Evolutionary conservation across 2,329 filamentous ascomycete species (phyloP).

Genomic region (Aspergillus sojae): DNA sequence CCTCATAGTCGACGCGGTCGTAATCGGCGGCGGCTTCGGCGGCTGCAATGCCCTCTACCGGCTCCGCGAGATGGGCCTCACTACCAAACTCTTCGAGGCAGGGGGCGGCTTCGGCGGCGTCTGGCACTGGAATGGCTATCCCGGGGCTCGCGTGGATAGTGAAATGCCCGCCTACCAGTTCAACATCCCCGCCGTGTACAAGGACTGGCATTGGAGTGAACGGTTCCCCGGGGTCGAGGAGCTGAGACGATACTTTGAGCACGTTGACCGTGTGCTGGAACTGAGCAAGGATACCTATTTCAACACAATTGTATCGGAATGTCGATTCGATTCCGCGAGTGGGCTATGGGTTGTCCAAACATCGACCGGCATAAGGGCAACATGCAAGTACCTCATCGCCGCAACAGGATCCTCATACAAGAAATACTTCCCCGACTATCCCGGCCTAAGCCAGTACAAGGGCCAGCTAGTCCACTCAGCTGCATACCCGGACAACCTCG

Average conservation of each 20-base stretch:
- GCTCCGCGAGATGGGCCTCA: conserved; percentile 42
- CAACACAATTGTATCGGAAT: conserved; percentile 30
- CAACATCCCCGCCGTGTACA: conserved; percentile 52
- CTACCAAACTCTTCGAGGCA: conserved; percentile 42
- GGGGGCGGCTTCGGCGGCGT: conserved; percentile 44
- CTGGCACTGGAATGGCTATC: conserved; percentile 51
- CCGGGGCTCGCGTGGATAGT: conserved; percentile 49
- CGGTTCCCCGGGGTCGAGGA: conserved; percentile 38
- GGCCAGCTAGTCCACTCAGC: conserved; percentile 59
- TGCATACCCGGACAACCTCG: conserved; percentile 53
- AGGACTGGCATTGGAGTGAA: conserved; percentile 48
- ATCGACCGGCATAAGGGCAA: conserved; percentile 44
- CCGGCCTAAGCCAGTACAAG: conserved; percentile 49
- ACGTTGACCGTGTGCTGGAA: conserved; percentile 48
- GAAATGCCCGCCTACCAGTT: conserved; percentile 58
- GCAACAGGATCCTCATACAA: background rate
- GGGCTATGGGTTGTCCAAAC: conserved; percentile 50
- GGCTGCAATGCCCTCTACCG: conserved; percentile 41
- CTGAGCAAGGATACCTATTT: conserved; percentile 51
- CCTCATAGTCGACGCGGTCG: conserved; percentile 35
- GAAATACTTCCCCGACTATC: conserved; percentile 43
- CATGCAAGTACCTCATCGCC: conserved; percentile 52
- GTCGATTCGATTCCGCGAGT: conserved; percentile 27
- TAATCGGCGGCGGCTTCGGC: conserved; percentile 46
- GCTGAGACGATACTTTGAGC: conserved; percentile 50